phyloP scores from a whole-genome alignment of 2,329 filamentous ascomycete genomes.

The Claviceps pazoutovae region DNA sequence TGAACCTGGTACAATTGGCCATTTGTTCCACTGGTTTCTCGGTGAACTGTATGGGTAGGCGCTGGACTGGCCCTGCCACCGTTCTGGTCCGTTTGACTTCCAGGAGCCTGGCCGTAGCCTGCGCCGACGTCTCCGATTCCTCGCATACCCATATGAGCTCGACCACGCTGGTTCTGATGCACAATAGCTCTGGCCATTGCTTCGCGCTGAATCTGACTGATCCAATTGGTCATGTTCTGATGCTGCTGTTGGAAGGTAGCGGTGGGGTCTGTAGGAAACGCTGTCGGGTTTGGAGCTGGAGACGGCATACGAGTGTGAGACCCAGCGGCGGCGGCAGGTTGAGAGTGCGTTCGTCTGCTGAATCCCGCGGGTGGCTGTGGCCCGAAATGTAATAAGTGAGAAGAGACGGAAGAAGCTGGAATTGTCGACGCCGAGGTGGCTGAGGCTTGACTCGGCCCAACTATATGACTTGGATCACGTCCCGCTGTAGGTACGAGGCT shows the following conservation, averaged over 20 bases:
- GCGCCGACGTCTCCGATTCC: conserved; percentile 23
- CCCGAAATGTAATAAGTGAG: conserved; percentile 10
- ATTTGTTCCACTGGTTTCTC: conserved; percentile 20
- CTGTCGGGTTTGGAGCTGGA: conserved; percentile 10
- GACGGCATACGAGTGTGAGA: conserved; percentile 19
- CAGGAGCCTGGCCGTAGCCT: conserved; percentile 6
- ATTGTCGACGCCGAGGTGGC: neutral
- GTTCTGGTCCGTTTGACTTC: conserved; percentile 12
- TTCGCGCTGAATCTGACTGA: conserved; percentile 34
- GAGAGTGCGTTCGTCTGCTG: conserved; percentile 16
- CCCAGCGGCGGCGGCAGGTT: conserved; percentile 14
- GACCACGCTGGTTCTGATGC: conserved; percentile 29
- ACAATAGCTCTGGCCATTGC: conserved; percentile 26
- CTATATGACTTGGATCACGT: conserved; percentile 15
- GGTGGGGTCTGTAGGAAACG: conserved; percentile 14
- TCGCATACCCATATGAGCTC: conserved; percentile 26
- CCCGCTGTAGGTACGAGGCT: conserved; percentile 11
- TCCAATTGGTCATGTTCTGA: conserved; percentile 29
- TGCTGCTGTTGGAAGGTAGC: conserved; percentile 25
- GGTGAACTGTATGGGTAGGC: conserved; percentile 17
- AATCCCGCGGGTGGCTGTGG: conserved; percentile 17
- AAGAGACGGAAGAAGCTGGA: conserved; percentile 6
- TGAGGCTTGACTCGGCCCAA: neutral
- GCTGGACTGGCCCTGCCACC: conserved; percentile 13
- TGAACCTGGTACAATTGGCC: conserved; percentile 22